Evolutionary conservation across 352 stramenopile genomes (phyloP).

Genomic region (Phytopythium ostracodes): DNA sequence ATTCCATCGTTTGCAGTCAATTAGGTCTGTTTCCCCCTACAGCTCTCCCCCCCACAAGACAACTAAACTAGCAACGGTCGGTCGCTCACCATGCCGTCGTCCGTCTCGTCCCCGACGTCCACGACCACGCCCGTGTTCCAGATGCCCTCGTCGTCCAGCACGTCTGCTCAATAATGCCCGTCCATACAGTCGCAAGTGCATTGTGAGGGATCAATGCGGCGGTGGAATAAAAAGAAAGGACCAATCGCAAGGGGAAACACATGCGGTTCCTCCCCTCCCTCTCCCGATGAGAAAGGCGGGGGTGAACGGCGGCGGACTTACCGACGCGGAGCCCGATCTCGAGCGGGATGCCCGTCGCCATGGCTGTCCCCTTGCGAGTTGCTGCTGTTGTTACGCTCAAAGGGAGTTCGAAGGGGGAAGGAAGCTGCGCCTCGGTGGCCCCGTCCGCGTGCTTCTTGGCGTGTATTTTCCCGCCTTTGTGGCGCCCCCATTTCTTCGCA

Average conservation of each 20-base stretch:
- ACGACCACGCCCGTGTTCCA: slow-evolving; percentile 77
- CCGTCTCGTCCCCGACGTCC: slow-evolving; percentile 58
- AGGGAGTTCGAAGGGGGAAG: not conserved
- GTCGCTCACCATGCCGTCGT: slow-evolving; percentile 37
- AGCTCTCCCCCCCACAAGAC: too few relatives aligned
- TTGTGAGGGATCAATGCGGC: not conserved
- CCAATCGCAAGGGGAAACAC: not conserved
- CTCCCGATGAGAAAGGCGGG: not conserved
- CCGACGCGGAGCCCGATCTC: slow-evolving; percentile 66
- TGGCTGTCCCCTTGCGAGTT: not conserved
- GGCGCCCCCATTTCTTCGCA: not conserved
- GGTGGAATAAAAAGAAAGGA: not conserved
- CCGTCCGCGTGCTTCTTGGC: not conserved
- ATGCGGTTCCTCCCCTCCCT: not conserved
- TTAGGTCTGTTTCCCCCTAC: too few relatives aligned
- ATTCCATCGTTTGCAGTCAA: too few relatives aligned
- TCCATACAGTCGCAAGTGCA: not conserved
- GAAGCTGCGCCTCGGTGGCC: not conserved
- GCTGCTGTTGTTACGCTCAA: not conserved
- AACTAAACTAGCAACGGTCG: not conserved
- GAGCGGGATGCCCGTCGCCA: slow-evolving; percentile 49
- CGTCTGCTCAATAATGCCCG: slow-evolving; percentile 26
- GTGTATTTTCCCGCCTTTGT: not conserved
- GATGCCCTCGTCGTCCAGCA: slow-evolving; percentile 79
- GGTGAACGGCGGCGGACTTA: slow-evolving; percentile 17